Evolutionary conservation across 2,329 filamentous ascomycete genomes (phyloP), one percentile per base, ranked within the genome.

Genomic region (Aspergillus ochraceoroseus): DNA sequence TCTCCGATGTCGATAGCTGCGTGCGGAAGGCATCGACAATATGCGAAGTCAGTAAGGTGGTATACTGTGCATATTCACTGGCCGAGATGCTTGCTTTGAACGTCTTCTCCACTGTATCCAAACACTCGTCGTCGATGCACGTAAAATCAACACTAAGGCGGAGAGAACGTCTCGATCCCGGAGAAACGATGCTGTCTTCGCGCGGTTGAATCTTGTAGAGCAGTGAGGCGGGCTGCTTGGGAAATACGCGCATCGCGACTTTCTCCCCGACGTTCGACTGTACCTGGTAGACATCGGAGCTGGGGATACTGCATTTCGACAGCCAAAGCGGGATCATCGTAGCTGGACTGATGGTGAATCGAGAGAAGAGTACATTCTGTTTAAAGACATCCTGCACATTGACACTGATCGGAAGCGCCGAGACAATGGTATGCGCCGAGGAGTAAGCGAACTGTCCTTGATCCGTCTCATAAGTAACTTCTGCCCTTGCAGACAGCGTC

Each of bases 301-400:
- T 77, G 8, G 83, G 64, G 1, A 98, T 75, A 37, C 79, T 74
- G 49, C 85, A 86, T 38, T 76, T 76, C 31, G 85, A 73, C 5
- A 98, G 68, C 3, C 84, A 77, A 7, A 96, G 63, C 0, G 92
- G 92, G 19, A 83, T 81, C 15, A 77, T 63, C 41, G 75, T 86
- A 1, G 87, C 83, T 0, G 89, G 88, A 8, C 87, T 88, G 37
- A 98, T 83, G 9, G 86, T 94, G 61, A 98, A 98, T 7, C 83
- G 83, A 0, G 89, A 95, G 57, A 92, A 92, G 0, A 96, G 73
- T 0, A 79, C 75, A 5, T 80, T 70, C 48, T 87, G 80, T 59
- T 95, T 94, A 71, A 96, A 96, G 18, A 94, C 79, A 54, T 98
- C 92, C 56, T 96, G 89, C 4, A 98, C 92, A 51, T 96, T 96